Conservation (phyloP, 768 basidiomycete species). For the Suillus brevipes region DNA sequence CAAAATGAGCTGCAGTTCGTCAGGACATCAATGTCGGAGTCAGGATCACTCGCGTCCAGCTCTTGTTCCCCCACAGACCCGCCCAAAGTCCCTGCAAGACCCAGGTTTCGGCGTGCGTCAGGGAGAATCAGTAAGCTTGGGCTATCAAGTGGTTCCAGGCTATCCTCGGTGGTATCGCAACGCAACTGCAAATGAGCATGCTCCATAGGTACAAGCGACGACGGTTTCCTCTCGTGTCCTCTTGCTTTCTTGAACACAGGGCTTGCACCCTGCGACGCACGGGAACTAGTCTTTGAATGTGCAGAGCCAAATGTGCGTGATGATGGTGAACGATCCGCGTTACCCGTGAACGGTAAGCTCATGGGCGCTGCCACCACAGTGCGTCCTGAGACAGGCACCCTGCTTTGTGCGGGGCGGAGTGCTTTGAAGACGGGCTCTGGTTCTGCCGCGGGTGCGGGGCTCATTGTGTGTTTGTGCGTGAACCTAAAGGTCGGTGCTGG, state of each 20-base stretch:
- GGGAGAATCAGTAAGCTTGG: constrained; percentile 43
- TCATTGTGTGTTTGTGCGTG: constrained; percentile 54
- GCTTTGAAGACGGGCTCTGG: constrained; percentile 61
- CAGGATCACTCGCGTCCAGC: constrained; percentile 58
- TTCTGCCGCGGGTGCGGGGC: constrained; percentile 59
- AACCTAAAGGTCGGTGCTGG: constrained; percentile 22
- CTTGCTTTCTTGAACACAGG: constrained; percentile 38
- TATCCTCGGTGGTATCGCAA: not conserved
- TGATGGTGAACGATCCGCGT: constrained; percentile 31
- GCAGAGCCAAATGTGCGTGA: constrained; percentile 38
- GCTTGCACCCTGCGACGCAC: constrained; percentile 22
- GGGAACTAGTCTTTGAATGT: constrained; percentile 32
- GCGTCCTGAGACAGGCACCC: constrained; percentile 19
- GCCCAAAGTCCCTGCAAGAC: constrained; percentile 69
- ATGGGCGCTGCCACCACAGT: constrained; percentile 25
- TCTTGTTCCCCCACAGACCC: constrained; percentile 51
- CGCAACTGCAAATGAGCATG: constrained; percentile 8
- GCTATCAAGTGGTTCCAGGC: constrained; percentile 12
- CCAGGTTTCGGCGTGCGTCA: constrained; percentile 56
- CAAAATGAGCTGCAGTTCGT: constrained; percentile 69
- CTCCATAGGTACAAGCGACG: constrained; percentile 25
- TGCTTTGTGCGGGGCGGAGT: constrained; percentile 47
- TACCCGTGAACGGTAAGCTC: constrained; percentile 15
- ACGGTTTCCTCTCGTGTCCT: constrained; percentile 23
- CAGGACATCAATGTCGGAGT: constrained; percentile 84